phyloP scores from a whole-genome alignment of 345 rosid genomes.

The Dovyalis caffra region DNA sequence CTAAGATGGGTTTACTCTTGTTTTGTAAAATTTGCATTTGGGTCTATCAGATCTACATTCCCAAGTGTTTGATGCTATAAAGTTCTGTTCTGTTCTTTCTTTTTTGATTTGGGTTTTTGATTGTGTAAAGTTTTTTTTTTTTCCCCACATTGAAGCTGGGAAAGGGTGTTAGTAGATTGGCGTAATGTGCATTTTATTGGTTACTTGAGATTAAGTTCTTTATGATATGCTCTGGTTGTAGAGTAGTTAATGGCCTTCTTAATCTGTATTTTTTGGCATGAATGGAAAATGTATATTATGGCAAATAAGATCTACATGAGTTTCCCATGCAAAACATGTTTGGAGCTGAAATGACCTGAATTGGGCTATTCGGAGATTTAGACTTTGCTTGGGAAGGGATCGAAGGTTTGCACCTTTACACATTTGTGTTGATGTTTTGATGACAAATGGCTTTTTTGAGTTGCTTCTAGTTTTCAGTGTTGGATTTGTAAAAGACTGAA shows the following conservation, averaged over 20 bases:
- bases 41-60: slow-evolving; percentile 2
- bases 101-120: background rate
- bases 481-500: background rate
- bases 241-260: background rate
- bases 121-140: background rate
- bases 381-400: background rate
- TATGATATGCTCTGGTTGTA: background rate
- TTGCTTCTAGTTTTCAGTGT: background rate
- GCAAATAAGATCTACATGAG: slow-evolving; percentile 1
- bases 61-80: background rate
- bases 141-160: background rate
- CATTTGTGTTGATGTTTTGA: background rate
- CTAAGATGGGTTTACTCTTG: background rate
- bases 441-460: background rate
- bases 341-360: background rate
- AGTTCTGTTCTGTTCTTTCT: background rate
- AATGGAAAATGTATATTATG: background rate
- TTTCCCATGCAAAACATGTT: background rate
- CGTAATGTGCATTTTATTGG: background rate
- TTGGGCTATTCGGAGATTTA: background rate
- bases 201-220: background rate
- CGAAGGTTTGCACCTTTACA: background rate
- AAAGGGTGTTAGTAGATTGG: background rate
- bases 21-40: background rate
- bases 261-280: background rate